Percentiles rank a stretch among this genome's conserved stretches.
Conservation (phyloP, 2,329 filamentous ascomycete genomes). For the Diaporthe citriasiana region DNA sequence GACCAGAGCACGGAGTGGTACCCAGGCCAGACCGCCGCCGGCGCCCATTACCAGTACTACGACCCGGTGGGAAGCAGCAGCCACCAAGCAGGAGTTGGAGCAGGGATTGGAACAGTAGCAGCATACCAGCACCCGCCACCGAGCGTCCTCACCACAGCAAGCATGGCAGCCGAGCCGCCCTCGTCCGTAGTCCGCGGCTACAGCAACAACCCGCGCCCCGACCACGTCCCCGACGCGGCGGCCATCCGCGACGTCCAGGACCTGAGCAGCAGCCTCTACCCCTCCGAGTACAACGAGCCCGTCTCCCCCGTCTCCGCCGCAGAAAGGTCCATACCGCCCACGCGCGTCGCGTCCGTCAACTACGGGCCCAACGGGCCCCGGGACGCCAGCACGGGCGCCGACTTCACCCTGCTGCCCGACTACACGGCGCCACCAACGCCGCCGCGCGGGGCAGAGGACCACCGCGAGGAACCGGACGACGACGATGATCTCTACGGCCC, state of each 20-base stretch:
- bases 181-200: background rate
- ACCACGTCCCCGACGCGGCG: background rate
- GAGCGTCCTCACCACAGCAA: conserved; percentile 2
- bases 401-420: conserved; percentile 14
- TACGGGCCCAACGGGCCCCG: conserved; percentile 25
- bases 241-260: conserved; percentile 16
- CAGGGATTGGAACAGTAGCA: background rate
- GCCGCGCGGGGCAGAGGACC: no score
- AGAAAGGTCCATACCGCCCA: background rate
- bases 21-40: background rate
- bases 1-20: conserved; percentile 21
- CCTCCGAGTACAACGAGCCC: conserved; percentile 20
- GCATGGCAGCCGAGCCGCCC: background rate
- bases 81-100: background rate
- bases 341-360: conserved; percentile 1
- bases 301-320: background rate
- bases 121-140: background rate
- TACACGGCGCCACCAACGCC: conserved; percentile 1
- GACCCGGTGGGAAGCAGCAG: conserved; percentile 8
- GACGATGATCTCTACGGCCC: conserved; percentile 2
- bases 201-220: background rate
- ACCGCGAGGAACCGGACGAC: background rate
- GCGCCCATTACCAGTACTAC: conserved; percentile 24
- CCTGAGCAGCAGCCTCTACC: conserved; percentile 21
- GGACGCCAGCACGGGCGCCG: conserved; percentile 26